These are phyloP conservation scores for Pichia sp. DNA, from an alignment of 1,139 yeast genomes.

Conservation along the genomic window DNA sequence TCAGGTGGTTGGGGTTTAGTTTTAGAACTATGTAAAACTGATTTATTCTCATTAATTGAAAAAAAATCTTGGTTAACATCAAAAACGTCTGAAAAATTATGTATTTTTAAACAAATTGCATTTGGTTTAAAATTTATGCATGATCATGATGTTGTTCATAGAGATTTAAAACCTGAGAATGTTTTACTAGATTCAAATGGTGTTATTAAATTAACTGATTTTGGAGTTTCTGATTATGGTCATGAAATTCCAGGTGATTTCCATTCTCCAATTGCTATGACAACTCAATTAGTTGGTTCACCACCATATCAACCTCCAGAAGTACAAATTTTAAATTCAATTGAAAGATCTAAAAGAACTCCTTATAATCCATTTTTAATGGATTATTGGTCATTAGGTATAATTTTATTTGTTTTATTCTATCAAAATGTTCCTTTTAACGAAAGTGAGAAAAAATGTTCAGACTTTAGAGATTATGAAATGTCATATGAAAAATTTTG, in stretches of 20 bases:
- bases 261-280: conserved; percentile 41
- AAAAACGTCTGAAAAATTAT: conserved; percentile 45
- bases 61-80: conserved; percentile 42
- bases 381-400: conserved; percentile 74
- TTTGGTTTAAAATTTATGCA: conserved; percentile 53
- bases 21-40: conserved; percentile 59
- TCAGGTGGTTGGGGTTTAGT: conserved; percentile 80
- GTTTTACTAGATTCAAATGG: conserved; percentile 54
- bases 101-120: conserved; percentile 56
- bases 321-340: conserved; percentile 52
- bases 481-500: conserved; percentile 48
- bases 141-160: conserved; percentile 53
- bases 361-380: conserved; percentile 64
- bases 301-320: conserved; percentile 83
- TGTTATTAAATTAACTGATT: conserved; percentile 66
- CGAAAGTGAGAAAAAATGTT: conserved; percentile 37
- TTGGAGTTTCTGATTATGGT: conserved; percentile 69
- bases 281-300: conserved; percentile 62
- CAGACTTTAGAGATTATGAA: conserved; percentile 56
- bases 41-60: conserved; percentile 43
- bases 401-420: conserved; percentile 56
- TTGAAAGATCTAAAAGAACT: conserved; percentile 34
- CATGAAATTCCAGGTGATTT: conserved; percentile 53
- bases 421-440: conserved; percentile 58
- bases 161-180: conserved; percentile 67